Evolutionary conservation across 306 rosid genomes (phyloP), one percentile per base, ranked within the genome.

Genomic region (Castanospermum australe): DNA sequence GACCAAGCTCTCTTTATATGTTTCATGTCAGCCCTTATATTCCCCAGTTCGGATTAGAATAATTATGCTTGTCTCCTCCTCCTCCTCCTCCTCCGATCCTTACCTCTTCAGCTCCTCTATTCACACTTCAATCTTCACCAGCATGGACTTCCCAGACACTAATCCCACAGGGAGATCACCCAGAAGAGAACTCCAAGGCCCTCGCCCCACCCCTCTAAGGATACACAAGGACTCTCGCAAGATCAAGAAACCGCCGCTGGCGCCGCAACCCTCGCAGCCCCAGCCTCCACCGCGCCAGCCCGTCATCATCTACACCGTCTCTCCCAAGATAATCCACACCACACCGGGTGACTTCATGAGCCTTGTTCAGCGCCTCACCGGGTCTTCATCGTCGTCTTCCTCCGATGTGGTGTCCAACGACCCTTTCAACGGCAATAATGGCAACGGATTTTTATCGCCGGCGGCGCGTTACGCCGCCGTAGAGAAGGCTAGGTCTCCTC

Each of bases 301-400:
- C 0, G 73, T 91, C 18, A 91, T 91, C 68, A 93, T 91, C 88
- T 91, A 93, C 88, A 88, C 92, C 0, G 91, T 93, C 32, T 93
- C 98, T 0, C 98, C 98, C 0, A 93, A 89, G 83, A 51, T 89
- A 39, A 91, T 93, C 54, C 97, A 93, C 84, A 91, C 96, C 70
- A 89, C 90, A 72, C 96, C 97, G 15, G 60, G 82, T 12, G 89
- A 91, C 44, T 93, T 93, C 88, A 93, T 82, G 97, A 84, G 76
- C 81, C 91, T 93, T 0, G 98, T 93, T 45, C 97, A 93, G 68
- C 91, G 98, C 77, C 90, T 93, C n/a, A 93, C 98, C 0, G 98
- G 98, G 0, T 75, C 88, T 4, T 44, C 78, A 0, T 73, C 85
- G 13, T 59, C 86, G 0, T 55, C 84, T 0, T 33, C 84, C 0